Evolutionary conservation across 2,329 filamentous ascomycete genomes (phyloP), one percentile per base, ranked within the genome.

Genomic region (Clonostachys solani): DNA sequence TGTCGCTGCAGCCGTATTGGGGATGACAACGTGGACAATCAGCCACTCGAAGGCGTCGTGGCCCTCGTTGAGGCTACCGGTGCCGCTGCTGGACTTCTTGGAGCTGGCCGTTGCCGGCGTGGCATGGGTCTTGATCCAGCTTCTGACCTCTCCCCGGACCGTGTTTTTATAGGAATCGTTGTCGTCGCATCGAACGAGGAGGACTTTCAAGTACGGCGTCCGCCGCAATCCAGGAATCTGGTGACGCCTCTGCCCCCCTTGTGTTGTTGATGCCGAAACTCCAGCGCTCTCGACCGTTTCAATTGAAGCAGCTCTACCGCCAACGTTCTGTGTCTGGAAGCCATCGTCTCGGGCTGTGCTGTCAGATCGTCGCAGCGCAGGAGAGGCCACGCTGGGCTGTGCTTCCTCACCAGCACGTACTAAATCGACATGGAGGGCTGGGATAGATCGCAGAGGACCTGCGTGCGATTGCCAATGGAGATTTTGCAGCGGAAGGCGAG

Each of bases 21-120:
- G 92, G 16, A 95, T 75, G 12, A 96, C 88, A 23, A 99, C 89
- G 63, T 99, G 94, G 18, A 99, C 62, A 47, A 99, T 89, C 54
- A 99, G 74, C 88, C 92, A 97, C 66, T 99, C 94, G 56, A 87
- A 96, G 1, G 94, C 92, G 71, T 99, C 92, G 60, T 99, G 94
- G 52, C 95, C 94, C 60, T 96, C 92, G 59, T 91, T 86, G 17
- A 81, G 84, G 36, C 36, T 38, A n/a, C 7, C 12, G 36, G 15
- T 38, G 15, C 36, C 36, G 36, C 36, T 18, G 36, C 36, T 18
- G 17, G 70, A 63, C 33, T 72, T 67, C 59, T 72, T 68, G 46
- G 82, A 80, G 45, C 74, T 78, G 49, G 69, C 73, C 3, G 81
- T 73, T 2, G 81, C 73, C 0, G 80, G 72, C 0, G 82, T 78